Percentiles rank a stretch among this genome's conserved stretches.
These are phyloP conservation scores for Phytophthora cajani DNA, from an alignment of 352 stramenopile species.

Conservation along the genomic window DNA sequence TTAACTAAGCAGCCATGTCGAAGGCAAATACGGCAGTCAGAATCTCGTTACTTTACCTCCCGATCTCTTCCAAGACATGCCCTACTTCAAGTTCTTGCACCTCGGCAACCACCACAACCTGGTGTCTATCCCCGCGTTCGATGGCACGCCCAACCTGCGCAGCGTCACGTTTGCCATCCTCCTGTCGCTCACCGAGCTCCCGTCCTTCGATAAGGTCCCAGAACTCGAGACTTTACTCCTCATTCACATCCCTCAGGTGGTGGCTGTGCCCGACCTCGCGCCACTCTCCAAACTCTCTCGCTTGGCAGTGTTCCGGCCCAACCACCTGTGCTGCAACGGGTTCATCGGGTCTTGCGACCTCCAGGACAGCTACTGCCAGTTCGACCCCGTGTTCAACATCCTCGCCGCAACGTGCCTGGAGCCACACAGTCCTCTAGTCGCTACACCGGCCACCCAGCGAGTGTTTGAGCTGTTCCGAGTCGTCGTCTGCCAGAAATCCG, in stretches of 20 bases:
- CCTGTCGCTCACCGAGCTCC: slow-evolving; percentile 21
- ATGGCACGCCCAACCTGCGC: slow-evolving; percentile 26
- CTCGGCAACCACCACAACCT: slow-evolving; percentile 28
- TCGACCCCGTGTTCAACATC: slow-evolving; percentile 11
- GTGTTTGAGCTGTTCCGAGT: slow-evolving; percentile 18
- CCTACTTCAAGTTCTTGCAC: slow-evolving; percentile 28
- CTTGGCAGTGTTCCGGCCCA: slow-evolving; percentile 23
- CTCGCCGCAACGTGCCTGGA: slow-evolving; percentile 17
- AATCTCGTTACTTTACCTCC: slow-evolving; percentile 23
- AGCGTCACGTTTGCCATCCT: slow-evolving; percentile 25
- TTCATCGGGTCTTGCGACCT: slow-evolving; percentile 27
- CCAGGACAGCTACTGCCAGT: slow-evolving; percentile 17
- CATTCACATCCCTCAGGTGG: slow-evolving; percentile 19
- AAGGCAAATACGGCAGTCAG: slow-evolving; percentile 31
- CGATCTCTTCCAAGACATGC: slow-evolving; percentile 30
- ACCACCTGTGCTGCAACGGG: slow-evolving; percentile 35
- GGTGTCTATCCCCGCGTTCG: slow-evolving; percentile 12
- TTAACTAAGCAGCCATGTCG: slow-evolving; percentile 17
- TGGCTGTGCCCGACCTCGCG: slow-evolving; percentile 21
- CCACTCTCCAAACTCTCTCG: slow-evolving; percentile 19
- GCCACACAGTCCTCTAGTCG: slow-evolving; percentile 10
- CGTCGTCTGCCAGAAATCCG: slow-evolving; percentile 20
- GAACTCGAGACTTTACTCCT: slow-evolving; percentile 22
- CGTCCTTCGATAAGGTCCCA: slow-evolving; percentile 17
- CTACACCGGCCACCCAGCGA: slow-evolving; percentile 9